Evolutionary conservation across 805 yeast genomes (phyloP).

Genomic region (Saturnispora galanensis): DNA sequence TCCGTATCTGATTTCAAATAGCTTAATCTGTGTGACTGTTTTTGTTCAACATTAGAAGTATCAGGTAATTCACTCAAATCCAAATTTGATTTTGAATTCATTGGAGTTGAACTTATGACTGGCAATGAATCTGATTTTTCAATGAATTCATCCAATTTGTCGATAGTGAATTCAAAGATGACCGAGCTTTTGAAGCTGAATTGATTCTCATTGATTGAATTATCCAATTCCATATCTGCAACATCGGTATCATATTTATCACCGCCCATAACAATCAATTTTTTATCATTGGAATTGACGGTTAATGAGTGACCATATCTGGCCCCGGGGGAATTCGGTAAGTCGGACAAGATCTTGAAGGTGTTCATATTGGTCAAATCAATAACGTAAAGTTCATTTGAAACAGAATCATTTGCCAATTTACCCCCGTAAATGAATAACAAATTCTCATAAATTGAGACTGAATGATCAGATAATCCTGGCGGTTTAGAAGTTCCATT

Average conservation of each 20-base stretch:
- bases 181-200: slow-evolving; percentile 26
- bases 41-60: slow-evolving; percentile 7
- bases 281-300: slow-evolving; percentile 52
- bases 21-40: slow-evolving; percentile 11
- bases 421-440: slow-evolving; percentile 89
- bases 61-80: slow-evolving; percentile 9
- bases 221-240: slow-evolving; percentile 15
- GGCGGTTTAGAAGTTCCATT: slow-evolving; percentile 59
- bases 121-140: slow-evolving; percentile 13
- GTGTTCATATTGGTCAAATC: slow-evolving; percentile 65
- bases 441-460: slow-evolving; percentile 66
- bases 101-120: background rate
- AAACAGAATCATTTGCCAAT: slow-evolving; percentile 57
- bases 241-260: slow-evolving; percentile 59
- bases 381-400: slow-evolving; percentile 60
- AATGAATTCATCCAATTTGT: slow-evolving; percentile 19
- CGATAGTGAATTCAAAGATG: slow-evolving; percentile 29
- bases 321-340: slow-evolving; percentile 55
- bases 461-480: slow-evolving; percentile 87
- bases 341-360: slow-evolving; percentile 41
- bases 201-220: slow-evolving; percentile 22
- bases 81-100: slow-evolving; percentile 10
- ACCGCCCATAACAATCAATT: slow-evolving; percentile 84
- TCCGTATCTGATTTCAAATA: slow-evolving; percentile 15
- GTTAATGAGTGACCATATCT: slow-evolving; percentile 90